phyloP scores from a whole-genome alignment of 768 basidiomycete species.

The Auricularia sp. region DNA sequence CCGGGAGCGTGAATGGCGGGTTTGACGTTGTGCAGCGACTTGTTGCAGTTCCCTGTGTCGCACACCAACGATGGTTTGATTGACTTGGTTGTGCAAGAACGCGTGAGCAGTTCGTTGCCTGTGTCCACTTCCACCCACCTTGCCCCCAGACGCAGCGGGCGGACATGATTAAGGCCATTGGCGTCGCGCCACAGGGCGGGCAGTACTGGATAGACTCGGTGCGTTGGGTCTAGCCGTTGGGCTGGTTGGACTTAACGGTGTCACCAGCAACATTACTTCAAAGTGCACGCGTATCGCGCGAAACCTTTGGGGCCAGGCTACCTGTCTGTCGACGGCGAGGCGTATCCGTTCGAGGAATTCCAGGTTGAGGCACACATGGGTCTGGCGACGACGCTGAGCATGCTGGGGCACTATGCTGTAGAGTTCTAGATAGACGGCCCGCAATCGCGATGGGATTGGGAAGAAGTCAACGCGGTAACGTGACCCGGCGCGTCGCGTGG shows the following conservation, averaged over 20 bases:
- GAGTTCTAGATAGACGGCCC: background rate
- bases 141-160: constrained; percentile 34
- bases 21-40: constrained; percentile 33
- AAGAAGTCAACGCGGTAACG: too few relatives aligned
- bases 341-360: constrained; percentile 61
- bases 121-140: background rate
- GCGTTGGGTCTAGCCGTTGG: constrained; percentile 13
- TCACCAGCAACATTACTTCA: constrained; percentile 56
- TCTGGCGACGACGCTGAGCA: constrained; percentile 27
- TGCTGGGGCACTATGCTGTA: constrained; percentile 8
- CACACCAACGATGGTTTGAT: constrained; percentile 69
- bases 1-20: constrained; percentile 22
- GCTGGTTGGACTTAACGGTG: constrained; percentile 9
- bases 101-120: constrained; percentile 31
- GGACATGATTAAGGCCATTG: constrained; percentile 42
- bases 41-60: constrained; percentile 79
- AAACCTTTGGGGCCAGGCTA: constrained; percentile 46
- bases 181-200: constrained; percentile 52
- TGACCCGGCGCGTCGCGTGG: too few relatives aligned
- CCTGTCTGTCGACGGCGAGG: constrained; percentile 71
- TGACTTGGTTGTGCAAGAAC: constrained; percentile 56
- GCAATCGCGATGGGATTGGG: too few relatives aligned
- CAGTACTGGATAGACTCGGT: constrained; percentile 55
- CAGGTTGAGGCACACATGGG: constrained; percentile 67
- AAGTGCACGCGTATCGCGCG: constrained; percentile 63